These are phyloP conservation scores for Tagetes patula DNA, from an alignment of 129 eudicot species.

Conservation along the genomic window DNA sequence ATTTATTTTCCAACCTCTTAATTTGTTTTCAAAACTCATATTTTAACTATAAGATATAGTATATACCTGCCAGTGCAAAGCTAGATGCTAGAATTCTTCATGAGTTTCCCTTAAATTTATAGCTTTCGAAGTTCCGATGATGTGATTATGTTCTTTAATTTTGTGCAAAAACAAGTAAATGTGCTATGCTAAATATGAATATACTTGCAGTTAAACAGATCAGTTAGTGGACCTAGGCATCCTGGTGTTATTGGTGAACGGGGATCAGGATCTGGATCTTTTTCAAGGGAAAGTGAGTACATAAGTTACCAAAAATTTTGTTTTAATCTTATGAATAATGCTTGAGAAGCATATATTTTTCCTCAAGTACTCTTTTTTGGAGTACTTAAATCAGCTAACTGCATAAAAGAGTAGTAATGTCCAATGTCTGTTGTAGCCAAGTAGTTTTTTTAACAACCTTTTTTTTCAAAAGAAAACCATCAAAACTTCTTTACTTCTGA, in stretches of 20 bases:
- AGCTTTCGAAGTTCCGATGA: not conserved
- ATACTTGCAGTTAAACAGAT: slow-evolving; percentile 67
- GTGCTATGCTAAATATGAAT: not conserved
- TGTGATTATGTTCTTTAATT: not conserved
- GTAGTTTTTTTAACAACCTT: not conserved
- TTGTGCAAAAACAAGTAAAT: slow-evolving; percentile 21
- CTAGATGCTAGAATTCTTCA: not conserved
- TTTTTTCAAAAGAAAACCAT: not conserved
- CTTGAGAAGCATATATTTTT: not conserved
- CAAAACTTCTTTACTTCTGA: not conserved
- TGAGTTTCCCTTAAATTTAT: not conserved
- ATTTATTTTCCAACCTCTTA: too few relatives aligned
- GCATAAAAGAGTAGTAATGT: not conserved
- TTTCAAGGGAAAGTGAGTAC: slow-evolving; percentile 92
- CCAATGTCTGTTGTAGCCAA: not conserved
- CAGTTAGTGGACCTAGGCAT: slow-evolving; percentile 77
- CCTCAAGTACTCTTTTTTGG: not conserved
- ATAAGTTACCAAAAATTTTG: not conserved
- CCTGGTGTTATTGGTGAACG: slow-evolving; percentile 92
- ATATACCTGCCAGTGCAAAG: not conserved
- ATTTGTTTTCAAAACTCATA: not conserved
- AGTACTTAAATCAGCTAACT: not conserved
- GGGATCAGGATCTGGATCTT: slow-evolving; percentile 79
- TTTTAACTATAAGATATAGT: not conserved
- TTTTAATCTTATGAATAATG: slow-evolving; percentile 3